These are phyloP conservation scores for Clonostachys rosea DNA, from an alignment of 2,329 filamentous ascomycete genomes.

Conservation along the genomic window DNA sequence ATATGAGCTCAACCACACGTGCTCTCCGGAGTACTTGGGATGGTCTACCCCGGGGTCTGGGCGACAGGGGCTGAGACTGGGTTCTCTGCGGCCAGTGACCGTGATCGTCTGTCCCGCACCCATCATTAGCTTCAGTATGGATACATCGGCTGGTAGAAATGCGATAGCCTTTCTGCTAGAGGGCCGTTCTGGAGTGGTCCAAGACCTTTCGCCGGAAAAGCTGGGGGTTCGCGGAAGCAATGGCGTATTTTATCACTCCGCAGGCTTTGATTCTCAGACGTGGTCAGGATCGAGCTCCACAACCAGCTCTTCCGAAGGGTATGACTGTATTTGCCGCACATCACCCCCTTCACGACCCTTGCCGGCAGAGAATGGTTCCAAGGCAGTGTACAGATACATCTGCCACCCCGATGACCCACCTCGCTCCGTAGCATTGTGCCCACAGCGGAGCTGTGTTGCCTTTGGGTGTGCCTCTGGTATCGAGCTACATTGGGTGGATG, in stretches of 20 bases:
- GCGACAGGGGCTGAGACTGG: constrained; percentile 12
- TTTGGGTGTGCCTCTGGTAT: constrained; percentile 61
- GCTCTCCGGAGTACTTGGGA: constrained; percentile 8
- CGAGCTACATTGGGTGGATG: constrained; percentile 56
- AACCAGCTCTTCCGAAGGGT: no score
- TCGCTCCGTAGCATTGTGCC: constrained; percentile 60
- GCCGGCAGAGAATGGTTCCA: constrained; percentile 21
- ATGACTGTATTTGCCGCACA: no score
- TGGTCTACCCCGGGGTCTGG: constrained; percentile 13
- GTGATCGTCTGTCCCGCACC: constrained; percentile 50
- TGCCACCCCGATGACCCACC: constrained; percentile 59
- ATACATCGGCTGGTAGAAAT: constrained; percentile 49
- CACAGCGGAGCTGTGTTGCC: constrained; percentile 54
- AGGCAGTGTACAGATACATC: constrained; percentile 35
- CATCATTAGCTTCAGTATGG: constrained; percentile 58
- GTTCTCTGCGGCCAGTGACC: constrained; percentile 35
- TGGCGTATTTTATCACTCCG: no score
- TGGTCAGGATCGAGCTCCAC: no score
- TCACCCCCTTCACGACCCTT: constrained; percentile 6
- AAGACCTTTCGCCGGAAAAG: no score
- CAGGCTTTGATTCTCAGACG: no score
- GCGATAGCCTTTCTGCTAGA: constrained; percentile 55
- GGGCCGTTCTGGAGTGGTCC: constrained; percentile 54
- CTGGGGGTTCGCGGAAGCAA: no score
- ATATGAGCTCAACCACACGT: constrained; percentile 40